phyloP scores from a whole-genome alignment of 169 alveolate genomes.

The Perkinsus chesapeaki region DNA sequence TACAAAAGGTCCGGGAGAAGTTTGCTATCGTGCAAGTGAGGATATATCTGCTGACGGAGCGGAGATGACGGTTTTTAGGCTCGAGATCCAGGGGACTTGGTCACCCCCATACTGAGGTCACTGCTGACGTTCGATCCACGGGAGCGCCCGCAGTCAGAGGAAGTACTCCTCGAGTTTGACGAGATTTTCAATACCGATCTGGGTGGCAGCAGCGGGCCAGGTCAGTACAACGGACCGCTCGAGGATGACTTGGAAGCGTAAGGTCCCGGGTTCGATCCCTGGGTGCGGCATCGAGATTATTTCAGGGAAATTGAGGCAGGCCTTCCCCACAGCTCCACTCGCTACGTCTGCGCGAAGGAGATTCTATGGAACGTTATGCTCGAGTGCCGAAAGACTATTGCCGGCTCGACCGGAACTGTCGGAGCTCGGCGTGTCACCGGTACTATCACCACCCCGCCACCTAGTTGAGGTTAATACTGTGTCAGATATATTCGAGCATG shows the following conservation, averaged over 20 bases:
- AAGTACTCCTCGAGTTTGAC: neutral
- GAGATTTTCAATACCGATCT: neutral
- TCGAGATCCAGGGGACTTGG: neutral
- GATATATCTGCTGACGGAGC: neutral
- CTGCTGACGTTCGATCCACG: neutral
- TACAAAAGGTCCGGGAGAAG: neutral
- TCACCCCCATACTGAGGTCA: neutral
- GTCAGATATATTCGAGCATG: neutral
- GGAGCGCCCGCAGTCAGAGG: neutral
- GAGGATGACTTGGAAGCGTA: neutral
- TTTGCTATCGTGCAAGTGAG: neutral
- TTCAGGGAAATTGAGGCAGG: neutral
- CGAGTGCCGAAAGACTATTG: neutral
- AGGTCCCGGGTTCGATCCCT: neutral
- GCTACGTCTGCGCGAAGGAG: neutral
- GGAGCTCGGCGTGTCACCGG: neutral
- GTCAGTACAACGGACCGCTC: neutral
- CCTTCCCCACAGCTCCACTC: neutral
- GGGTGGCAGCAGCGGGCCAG: neutral
- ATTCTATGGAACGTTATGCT: neutral
- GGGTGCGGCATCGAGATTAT: neutral
- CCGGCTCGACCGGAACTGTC: neutral
- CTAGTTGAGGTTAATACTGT: neutral
- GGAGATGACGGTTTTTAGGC: neutral
- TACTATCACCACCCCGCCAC: neutral